phyloP scores from a whole-genome alignment of 768 basidiomycete genomes.

The Lactarius akahatsu region DNA sequence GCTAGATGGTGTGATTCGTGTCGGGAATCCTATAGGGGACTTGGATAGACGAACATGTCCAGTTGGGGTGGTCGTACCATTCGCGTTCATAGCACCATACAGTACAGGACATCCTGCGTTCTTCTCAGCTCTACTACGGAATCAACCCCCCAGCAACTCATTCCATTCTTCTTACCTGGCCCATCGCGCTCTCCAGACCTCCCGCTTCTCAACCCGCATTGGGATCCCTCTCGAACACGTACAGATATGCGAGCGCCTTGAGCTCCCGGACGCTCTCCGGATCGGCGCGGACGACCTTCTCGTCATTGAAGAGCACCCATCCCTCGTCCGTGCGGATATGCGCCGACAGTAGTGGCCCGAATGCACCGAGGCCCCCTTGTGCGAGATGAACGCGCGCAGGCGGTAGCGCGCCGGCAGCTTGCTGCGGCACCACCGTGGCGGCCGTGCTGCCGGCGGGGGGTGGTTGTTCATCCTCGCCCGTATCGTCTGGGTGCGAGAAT shows the following conservation, averaged over 20 bases:
- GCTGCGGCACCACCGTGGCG: slow-evolving; percentile 42
- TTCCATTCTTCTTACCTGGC: too few species aligned
- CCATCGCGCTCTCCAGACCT: too few species aligned
- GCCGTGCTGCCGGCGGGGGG: too few species aligned
- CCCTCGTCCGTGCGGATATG: slow-evolving; percentile 56
- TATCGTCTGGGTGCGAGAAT: slow-evolving; percentile 89
- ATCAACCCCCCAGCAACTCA: too few species aligned
- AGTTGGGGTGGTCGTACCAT: too few species aligned
- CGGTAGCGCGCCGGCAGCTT: slow-evolving; percentile 71
- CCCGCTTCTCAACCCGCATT: too few species aligned
- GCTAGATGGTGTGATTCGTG: too few species aligned
- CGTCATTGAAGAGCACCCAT: slow-evolving; percentile 96
- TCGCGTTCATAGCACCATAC: too few species aligned
- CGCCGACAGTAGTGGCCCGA: slow-evolving; percentile 93
- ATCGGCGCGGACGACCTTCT: slow-evolving; percentile 92
- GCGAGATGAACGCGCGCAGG: slow-evolving; percentile 93
- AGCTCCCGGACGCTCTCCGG: slow-evolving; percentile 75
- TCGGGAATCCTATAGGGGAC: too few species aligned
- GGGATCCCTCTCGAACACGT: slow-evolving; percentile 68
- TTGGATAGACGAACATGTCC: too few species aligned
- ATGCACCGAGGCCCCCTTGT: slow-evolving; percentile 95
- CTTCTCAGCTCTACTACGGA: too few species aligned
- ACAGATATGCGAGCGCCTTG: slow-evolving; percentile 88
- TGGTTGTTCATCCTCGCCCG: slow-evolving; percentile 50
- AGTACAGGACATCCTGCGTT: too few species aligned